Base-by-base conservation (phyloP, 164 flowering plant genomes). In the Macadamia integrifolia region DNA sequence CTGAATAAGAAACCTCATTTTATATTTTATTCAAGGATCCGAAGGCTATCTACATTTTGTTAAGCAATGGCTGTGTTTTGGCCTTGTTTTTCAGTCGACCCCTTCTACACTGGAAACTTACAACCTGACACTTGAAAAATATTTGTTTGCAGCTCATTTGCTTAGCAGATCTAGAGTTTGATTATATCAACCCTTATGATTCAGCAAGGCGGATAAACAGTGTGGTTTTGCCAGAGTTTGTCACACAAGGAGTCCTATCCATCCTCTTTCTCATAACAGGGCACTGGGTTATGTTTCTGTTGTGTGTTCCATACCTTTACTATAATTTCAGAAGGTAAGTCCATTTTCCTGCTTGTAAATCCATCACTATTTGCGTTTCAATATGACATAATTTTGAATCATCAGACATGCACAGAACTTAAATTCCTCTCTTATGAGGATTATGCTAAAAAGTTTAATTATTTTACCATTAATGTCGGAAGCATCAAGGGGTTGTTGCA, bases 131-230 rank as follows among this genome's bases (percentile, higher is more conserved):
- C 52, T 68, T 57, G 69, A 7, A 35, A 43, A 53, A 60, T 30
- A 29, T 78, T 63, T 65, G 12, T 35, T 67, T 90, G 83, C 98
- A 94, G 99, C 91, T 94, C 10, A 89, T 92, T 92, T 89, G 92
- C 83, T 85, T 94, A 79, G 91, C 96, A 1, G 98, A 94, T 79
- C 82, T 94, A 60, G 99, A 94, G 76, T 92, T 86, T 74, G 99
- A 94, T 76, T 90, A 94, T 70, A 90, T 90, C 73, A 94, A 94
- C 68, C 98, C 99, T 15, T 94, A 90, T 70, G 99, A 94, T 67
- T 87, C 93, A n/a, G 85, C 99, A 43, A 71, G 82, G 28, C 83
- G 92, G 66, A 88, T 94, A 73, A 94, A 94, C 80, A 75, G 66
- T 59, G 88, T 87, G 43, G 69, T 92, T 52, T 18, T 92, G 71